Percentiles rank a stretch among this genome's conserved stretches.
Conservation (phyloP, 495 filamentous ascomycete genomes). For the Massariosphaeria phaeospora region DNA sequence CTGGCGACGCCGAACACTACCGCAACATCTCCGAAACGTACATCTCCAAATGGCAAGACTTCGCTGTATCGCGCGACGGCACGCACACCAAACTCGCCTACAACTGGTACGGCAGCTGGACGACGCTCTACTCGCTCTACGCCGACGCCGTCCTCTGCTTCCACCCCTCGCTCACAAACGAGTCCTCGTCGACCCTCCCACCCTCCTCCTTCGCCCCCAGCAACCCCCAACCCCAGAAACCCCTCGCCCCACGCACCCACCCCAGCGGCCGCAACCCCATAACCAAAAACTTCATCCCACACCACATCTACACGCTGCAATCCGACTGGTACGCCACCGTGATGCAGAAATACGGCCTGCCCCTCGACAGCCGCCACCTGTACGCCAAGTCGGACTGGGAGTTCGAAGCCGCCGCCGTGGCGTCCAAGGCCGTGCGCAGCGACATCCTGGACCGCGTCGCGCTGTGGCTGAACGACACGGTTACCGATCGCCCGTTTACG, state of each 20-base stretch:
- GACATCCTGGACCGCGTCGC: slow-evolving; percentile 39
- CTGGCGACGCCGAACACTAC: slow-evolving; percentile 59
- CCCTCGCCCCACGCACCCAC: slow-evolving; percentile 17
- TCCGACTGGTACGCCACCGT: slow-evolving; percentile 39
- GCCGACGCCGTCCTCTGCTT: slow-evolving; percentile 44
- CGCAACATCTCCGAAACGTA: slow-evolving; percentile 66
- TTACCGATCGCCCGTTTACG: slow-evolving; percentile 40
- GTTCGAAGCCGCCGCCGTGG: slow-evolving; percentile 43
- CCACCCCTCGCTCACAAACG: slow-evolving; percentile 35
- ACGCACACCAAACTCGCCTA: slow-evolving; percentile 88
- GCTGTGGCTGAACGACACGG: slow-evolving; percentile 43
- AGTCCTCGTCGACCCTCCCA: not conserved
- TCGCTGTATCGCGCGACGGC: slow-evolving; percentile 73
- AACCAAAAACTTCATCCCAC: slow-evolving; percentile 40
- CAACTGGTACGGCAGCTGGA: slow-evolving; percentile 93
- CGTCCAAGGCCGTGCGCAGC: slow-evolving; percentile 31
- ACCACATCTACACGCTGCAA: slow-evolving; percentile 41
- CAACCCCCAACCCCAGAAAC: slow-evolving; percentile 22
- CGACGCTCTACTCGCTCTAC: slow-evolving; percentile 54
- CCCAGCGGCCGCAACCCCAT: slow-evolving; percentile 23
- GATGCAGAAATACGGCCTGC: slow-evolving; percentile 44
- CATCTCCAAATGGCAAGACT: slow-evolving; percentile 76
- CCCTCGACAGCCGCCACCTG: slow-evolving; percentile 43
- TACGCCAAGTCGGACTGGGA: slow-evolving; percentile 46
- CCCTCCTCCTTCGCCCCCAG: not conserved